A percentile compares a stretch with the other conserved stretches of the same genome.
phyloP scores from a whole-genome alignment of 495 filamentous ascomycete species.

The Aspergillus asperescens region DNA sequence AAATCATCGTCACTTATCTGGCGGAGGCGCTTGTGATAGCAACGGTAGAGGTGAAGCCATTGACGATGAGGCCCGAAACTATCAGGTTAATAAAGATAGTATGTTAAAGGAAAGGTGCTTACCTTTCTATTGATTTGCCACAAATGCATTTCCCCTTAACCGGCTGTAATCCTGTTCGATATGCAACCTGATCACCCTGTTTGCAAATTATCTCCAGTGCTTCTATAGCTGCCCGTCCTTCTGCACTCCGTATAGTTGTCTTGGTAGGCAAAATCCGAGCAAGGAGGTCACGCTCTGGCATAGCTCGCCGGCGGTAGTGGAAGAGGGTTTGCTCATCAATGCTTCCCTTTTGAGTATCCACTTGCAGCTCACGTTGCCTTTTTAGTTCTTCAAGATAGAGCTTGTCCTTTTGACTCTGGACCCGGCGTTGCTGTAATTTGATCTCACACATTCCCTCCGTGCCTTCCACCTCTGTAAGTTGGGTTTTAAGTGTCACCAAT shows the following conservation, averaged over 20 bases:
- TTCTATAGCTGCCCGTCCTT: slow-evolving; percentile 1
- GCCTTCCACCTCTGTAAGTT: neutral
- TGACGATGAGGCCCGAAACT: slow-evolving; percentile 7
- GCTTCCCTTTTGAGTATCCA: neutral
- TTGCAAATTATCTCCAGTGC: slow-evolving; percentile 11
- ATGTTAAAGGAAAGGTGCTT: neutral
- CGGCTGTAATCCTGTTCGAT: slow-evolving; percentile 5
- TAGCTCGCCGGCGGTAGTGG: slow-evolving; percentile 11
- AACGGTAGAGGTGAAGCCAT: slow-evolving; percentile 16
- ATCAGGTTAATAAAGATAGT: neutral
- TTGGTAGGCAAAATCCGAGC: slow-evolving; percentile 6
- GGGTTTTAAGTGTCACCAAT: neutral
- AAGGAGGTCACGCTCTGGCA: slow-evolving; percentile 14
- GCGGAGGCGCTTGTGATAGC: neutral
- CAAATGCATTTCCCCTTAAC: slow-evolving; percentile 7
- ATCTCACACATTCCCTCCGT: neutral
- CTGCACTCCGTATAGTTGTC: slow-evolving; percentile 1
- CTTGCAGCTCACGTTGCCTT: neutral
- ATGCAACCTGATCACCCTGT: slow-evolving; percentile 6
- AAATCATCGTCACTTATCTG: slow-evolving; percentile 2
- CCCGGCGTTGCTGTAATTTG: neutral
- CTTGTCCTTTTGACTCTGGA: neutral
- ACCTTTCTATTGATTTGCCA: slow-evolving; percentile 6
- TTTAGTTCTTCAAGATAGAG: slow-evolving; percentile 2
- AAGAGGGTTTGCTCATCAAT: slow-evolving; percentile 7